phyloP scores from a whole-genome alignment of 306 rosid species.

The Benincasa hispida region DNA sequence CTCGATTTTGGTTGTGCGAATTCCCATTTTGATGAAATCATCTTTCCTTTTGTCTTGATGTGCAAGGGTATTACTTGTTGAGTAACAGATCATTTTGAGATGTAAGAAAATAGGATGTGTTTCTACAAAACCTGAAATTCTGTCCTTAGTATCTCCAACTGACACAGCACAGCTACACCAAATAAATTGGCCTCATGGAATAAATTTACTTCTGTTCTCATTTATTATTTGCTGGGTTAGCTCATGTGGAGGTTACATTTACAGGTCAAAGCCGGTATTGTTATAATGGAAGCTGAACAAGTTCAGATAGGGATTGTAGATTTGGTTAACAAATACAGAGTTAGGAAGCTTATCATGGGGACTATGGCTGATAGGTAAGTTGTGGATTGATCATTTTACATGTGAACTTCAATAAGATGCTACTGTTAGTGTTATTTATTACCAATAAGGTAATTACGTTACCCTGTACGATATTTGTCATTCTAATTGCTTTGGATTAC shows the following conservation, averaged over 20 bases:
- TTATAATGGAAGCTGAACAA: constrained; percentile 42
- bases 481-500: background rate
- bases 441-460: background rate
- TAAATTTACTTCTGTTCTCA: background rate
- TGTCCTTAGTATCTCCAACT: background rate
- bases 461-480: background rate
- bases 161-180: background rate
- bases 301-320: constrained; percentile 73
- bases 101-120: background rate
- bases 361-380: constrained; percentile 56
- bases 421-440: background rate
- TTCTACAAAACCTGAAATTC: background rate
- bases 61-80: background rate
- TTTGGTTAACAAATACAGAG: constrained; percentile 30
- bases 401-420: background rate
- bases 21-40: background rate
- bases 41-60: background rate
- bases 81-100: background rate
- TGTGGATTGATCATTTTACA: background rate
- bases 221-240: background rate
- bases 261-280: constrained; percentile 50
- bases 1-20: background rate
- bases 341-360: constrained; percentile 80
- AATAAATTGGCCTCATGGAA: background rate
- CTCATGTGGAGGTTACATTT: constrained; percentile 10